Conservation (phyloP, 371 early-diverging fungal species). For the Mucor indicus region DNA sequence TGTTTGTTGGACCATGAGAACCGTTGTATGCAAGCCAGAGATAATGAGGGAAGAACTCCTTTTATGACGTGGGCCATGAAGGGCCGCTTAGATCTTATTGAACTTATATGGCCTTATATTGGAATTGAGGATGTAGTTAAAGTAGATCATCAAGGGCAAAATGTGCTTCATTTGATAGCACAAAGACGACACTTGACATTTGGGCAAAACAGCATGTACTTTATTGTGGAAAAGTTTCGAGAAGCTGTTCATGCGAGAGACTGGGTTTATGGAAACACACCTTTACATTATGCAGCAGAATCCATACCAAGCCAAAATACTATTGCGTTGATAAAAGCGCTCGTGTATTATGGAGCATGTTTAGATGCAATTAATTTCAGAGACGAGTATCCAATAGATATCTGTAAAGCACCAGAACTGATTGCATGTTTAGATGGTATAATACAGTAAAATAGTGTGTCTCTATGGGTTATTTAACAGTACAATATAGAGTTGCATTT, state of each 20-base stretch:
- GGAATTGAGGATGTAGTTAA: neutral
- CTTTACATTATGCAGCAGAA: slow-evolving; percentile 27
- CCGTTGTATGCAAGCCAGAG: too few species aligned
- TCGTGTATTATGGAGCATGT: slow-evolving; percentile 5
- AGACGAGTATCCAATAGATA: slow-evolving; percentile 39
- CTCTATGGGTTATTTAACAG: too few species aligned
- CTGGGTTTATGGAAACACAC: slow-evolving; percentile 34
- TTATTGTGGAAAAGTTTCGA: slow-evolving; percentile 5
- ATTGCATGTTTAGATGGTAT: slow-evolving; percentile 38
- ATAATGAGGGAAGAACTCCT: slow-evolving; percentile 33
- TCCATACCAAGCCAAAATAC: neutral
- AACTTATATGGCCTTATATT: slow-evolving; percentile 16
- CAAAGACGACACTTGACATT: neutral
- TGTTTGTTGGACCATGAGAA: slow-evolving; percentile 10
- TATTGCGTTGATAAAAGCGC: slow-evolving; percentile 1
- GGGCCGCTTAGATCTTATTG: slow-evolving; percentile 34
- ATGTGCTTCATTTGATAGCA: slow-evolving; percentile 23
- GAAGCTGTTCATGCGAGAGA: slow-evolving; percentile 20
- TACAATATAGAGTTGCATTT: slow-evolving; percentile 6
- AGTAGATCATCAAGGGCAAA: slow-evolving; percentile 19
- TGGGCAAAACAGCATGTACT: slow-evolving; percentile 11
- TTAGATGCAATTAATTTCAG: slow-evolving; percentile 6
- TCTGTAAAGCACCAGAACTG: slow-evolving; percentile 28
- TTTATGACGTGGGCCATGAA: slow-evolving; percentile 43
- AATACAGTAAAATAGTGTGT: neutral